These are phyloP conservation scores for Globisporangium spinosum DNA, from an alignment of 352 stramenopile genomes.

Conservation along the genomic window DNA sequence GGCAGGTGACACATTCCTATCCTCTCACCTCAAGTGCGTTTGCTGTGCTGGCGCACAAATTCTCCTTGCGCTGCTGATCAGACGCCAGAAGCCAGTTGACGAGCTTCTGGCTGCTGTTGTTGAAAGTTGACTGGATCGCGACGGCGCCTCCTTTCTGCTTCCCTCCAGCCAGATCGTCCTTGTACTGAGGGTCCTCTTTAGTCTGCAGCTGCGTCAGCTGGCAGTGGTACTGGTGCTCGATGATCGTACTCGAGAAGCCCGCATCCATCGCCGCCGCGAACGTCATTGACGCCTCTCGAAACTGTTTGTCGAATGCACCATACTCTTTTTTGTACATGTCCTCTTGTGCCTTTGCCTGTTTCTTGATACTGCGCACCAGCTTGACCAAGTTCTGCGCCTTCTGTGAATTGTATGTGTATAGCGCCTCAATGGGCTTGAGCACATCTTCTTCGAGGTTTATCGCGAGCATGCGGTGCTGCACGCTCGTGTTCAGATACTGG, in stretches of 20 bases:
- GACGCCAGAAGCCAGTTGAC: conserved; percentile 75
- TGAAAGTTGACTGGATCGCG: conserved; percentile 33
- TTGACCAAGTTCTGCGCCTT: conserved; percentile 54
- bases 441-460: conserved; percentile 79
- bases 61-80: conserved; percentile 69
- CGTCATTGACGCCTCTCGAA: conserved; percentile 50
- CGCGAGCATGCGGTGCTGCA: conserved; percentile 70
- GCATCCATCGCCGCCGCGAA: conserved; percentile 73
- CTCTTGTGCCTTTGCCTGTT: conserved; percentile 68
- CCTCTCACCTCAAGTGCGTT: conserved; percentile 49
- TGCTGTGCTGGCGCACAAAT: conserved; percentile 48
- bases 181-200: conserved; percentile 17
- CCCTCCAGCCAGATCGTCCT: conserved; percentile 1
- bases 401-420: conserved; percentile 52
- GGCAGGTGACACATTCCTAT: too few species aligned
- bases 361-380: conserved; percentile 63
- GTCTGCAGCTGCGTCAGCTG: conserved; percentile 41
- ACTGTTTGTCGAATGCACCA: conserved; percentile 64
- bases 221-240: conserved; percentile 65
- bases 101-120: conserved; percentile 70
- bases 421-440: conserved; percentile 56
- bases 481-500: conserved; percentile 81
- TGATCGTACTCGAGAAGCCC: conserved; percentile 63
- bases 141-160: conserved; percentile 17
- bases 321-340: conserved; percentile 76